These are phyloP conservation scores for Scutellaria baicalensis DNA, from an alignment of 257 asterid species.

Conservation along the genomic window DNA sequence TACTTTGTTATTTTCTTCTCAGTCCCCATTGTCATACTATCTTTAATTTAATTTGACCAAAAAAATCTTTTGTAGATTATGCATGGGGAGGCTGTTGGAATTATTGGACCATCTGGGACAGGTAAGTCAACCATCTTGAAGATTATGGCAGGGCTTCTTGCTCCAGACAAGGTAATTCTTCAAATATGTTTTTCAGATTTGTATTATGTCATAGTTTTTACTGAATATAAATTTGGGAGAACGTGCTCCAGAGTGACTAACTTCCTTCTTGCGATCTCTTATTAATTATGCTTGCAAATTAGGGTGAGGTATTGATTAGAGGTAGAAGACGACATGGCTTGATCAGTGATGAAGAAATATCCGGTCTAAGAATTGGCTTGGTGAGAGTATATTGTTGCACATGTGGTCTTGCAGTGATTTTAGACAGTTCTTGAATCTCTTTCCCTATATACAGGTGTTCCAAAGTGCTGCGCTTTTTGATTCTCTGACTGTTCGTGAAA, in stretches of 20 bases:
- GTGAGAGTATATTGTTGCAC: slow-evolving; percentile 37
- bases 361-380: slow-evolving; percentile 97
- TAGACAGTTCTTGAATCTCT: slow-evolving; percentile 20
- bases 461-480: slow-evolving; percentile 99
- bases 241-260: slow-evolving; percentile 6
- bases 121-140: slow-evolving; percentile 96
- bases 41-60: slow-evolving; percentile 3
- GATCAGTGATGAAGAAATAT: slow-evolving; percentile 92
- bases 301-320: slow-evolving; percentile 94
- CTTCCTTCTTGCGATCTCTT: slow-evolving; percentile 12
- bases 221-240: not conserved
- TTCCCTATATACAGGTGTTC: slow-evolving; percentile 62
- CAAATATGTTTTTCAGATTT: not conserved
- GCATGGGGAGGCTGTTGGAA: slow-evolving; percentile 99
- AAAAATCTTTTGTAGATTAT: slow-evolving; percentile 57
- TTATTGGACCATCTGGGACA: slow-evolving; percentile 99
- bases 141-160: slow-evolving; percentile 98
- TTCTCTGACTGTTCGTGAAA: slow-evolving; percentile 93
- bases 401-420: slow-evolving; percentile 8
- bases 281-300: slow-evolving; percentile 16
- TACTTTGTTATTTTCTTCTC: not conserved
- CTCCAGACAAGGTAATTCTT: slow-evolving; percentile 83
- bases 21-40: not conserved
- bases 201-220: not conserved
- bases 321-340: slow-evolving; percentile 84